phyloP scores from a whole-genome alignment of 2,329 filamentous ascomycete genomes.

The Westerdykella ornata region DNA sequence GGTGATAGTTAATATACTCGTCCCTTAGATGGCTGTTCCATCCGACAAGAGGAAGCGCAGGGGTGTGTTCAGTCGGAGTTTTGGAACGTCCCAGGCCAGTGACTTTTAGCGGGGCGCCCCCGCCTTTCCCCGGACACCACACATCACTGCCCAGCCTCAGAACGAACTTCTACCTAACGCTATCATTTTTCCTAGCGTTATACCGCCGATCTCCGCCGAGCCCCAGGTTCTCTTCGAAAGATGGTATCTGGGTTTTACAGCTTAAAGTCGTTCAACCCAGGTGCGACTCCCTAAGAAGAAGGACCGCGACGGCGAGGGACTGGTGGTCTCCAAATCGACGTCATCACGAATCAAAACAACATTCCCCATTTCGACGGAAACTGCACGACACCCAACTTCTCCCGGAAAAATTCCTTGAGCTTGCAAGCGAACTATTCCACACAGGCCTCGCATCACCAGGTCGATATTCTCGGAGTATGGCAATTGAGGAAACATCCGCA shows the following conservation, averaged over 20 bases:
- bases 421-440: no score
- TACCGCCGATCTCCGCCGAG: not conserved
- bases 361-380: not conserved
- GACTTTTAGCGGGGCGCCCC: no score
- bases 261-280: not conserved
- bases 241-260: not conserved
- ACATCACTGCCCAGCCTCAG: not conserved
- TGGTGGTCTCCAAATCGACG: not conserved
- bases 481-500: conserved; percentile 24
- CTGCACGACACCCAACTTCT: not conserved
- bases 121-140: not conserved
- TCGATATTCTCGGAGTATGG: conserved; percentile 13
- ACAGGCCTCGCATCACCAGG: not conserved
- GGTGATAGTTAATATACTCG: no score
- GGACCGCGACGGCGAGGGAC: not conserved
- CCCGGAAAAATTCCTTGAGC: no score
- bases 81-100: no score
- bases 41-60: no score
- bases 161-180: no score
- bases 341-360: not conserved
- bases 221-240: not conserved
- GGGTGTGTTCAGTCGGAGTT: no score
- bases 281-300: not conserved
- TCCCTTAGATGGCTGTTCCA: no score
- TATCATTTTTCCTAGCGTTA: not conserved